phyloP scores from a whole-genome alignment of 345 rosid species.

The Ceriops zippeliana region DNA sequence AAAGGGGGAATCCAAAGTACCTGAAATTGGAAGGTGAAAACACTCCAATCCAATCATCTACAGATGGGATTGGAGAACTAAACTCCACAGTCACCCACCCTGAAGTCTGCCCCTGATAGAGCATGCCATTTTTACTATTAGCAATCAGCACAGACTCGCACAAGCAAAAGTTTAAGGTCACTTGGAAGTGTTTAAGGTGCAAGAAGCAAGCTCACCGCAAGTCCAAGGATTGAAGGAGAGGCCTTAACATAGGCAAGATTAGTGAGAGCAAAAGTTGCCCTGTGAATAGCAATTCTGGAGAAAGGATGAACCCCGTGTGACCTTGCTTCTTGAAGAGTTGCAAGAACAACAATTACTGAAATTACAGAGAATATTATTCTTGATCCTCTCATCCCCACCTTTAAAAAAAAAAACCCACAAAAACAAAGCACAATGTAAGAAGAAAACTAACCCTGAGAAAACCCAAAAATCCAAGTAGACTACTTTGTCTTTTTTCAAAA shows the following conservation, averaged over 20 bases:
- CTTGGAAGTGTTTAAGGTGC: not conserved
- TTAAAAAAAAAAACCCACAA: not conserved
- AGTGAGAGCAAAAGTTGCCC: constrained; percentile 9
- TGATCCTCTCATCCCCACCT: constrained; percentile 4
- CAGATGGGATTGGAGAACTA: not conserved
- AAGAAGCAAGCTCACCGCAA: not conserved
- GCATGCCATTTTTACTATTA: not conserved
- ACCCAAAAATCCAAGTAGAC: no score
- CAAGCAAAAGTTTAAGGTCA: not conserved
- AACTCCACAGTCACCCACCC: constrained; percentile 2
- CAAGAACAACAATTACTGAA: not conserved
- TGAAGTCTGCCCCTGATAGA: not conserved
- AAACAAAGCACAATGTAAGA: not conserved
- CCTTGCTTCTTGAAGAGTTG: constrained; percentile 1
- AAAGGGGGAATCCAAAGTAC: not conserved
- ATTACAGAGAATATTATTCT: not conserved
- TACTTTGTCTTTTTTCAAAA: no score
- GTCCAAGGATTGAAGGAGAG: constrained; percentile 16
- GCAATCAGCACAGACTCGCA: not conserved
- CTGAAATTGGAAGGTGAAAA: constrained; percentile 1
- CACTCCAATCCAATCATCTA: constrained; percentile 2
- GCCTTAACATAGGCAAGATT: constrained; percentile 10
- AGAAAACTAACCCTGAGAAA: no score
- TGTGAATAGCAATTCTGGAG: constrained; percentile 11
- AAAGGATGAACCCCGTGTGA: constrained; percentile 18